Evolutionary conservation across 2,329 filamentous ascomycete species (phyloP).

Genomic region (Sarocladium strictum): DNA sequence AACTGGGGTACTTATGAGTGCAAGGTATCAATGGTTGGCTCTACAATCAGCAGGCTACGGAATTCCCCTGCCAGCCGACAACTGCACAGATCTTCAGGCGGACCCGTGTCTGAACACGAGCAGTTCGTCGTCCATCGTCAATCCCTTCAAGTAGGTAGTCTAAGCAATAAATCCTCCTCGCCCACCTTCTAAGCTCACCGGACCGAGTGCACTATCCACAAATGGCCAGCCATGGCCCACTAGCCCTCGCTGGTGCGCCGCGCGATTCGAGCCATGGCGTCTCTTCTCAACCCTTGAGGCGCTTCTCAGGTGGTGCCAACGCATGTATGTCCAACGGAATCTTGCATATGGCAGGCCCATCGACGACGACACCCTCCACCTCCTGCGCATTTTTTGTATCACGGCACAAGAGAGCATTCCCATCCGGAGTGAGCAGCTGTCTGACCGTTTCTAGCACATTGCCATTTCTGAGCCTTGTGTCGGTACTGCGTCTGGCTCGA

Average conservation of each 20-base stretch:
- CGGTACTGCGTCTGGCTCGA: too few relatives aligned
- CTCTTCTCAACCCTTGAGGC: not conserved
- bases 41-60: too few relatives aligned
- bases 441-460: too few relatives aligned
- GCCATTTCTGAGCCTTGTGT: too few relatives aligned
- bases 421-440: not conserved
- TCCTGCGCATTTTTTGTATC: too few relatives aligned
- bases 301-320: not conserved
- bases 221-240: not conserved
- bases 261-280: not conserved
- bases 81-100: too few relatives aligned
- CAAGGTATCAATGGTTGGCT: too few relatives aligned
- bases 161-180: not conserved
- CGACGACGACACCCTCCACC: not conserved
- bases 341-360: slow-evolving; percentile 6
- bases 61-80: too few relatives aligned
- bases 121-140: too few relatives aligned
- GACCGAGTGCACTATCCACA: not conserved
- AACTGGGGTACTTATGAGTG: too few relatives aligned
- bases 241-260: too few relatives aligned
- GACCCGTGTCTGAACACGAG: not conserved
- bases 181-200: not conserved
- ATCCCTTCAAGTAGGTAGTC: not conserved
- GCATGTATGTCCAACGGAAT: slow-evolving; percentile 1
- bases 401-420: not conserved